Evolutionary conservation across 352 stramenopile species (phyloP).

Genomic region (Phytophthora fragariae): DNA sequence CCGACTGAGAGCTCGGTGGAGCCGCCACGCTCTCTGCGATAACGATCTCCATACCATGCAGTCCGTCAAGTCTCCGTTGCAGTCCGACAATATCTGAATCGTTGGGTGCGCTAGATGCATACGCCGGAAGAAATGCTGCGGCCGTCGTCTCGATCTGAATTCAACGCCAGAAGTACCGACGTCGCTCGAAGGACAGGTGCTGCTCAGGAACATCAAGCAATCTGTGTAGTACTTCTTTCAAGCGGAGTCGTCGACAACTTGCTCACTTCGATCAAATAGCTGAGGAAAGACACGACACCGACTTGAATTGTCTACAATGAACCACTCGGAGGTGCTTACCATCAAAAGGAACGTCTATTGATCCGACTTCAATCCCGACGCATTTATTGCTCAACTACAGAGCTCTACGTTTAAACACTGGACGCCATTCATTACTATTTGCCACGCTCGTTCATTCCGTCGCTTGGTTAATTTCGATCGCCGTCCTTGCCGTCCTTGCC

Average conservation of each 20-base stretch:
- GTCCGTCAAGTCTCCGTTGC: background rate
- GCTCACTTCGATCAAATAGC: background rate
- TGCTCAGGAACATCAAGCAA: background rate
- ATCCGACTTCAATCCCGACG: too few species aligned
- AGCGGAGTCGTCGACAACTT: background rate
- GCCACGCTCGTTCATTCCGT: background rate
- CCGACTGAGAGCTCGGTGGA: background rate
- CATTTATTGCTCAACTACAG: too few species aligned
- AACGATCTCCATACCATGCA: conserved; percentile 3
- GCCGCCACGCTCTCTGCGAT: background rate
- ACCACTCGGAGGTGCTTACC: background rate
- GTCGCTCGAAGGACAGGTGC: background rate
- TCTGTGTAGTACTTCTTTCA: background rate
- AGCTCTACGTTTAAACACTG: too few species aligned
- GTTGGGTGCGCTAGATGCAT: conserved; percentile 1
- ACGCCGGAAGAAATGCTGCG: background rate
- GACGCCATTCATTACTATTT: too few species aligned
- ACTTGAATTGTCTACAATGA: background rate
- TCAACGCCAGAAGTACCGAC: background rate
- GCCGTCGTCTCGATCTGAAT: conserved; percentile 2
- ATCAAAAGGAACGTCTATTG: too few species aligned
- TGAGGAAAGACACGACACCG: background rate
- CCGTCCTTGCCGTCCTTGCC: background rate
- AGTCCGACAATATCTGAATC: conserved; percentile 16
- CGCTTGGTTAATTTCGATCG: background rate